phyloP scores from a whole-genome alignment of 495 filamentous ascomycete genomes.

The Endocarpon pusillum region DNA sequence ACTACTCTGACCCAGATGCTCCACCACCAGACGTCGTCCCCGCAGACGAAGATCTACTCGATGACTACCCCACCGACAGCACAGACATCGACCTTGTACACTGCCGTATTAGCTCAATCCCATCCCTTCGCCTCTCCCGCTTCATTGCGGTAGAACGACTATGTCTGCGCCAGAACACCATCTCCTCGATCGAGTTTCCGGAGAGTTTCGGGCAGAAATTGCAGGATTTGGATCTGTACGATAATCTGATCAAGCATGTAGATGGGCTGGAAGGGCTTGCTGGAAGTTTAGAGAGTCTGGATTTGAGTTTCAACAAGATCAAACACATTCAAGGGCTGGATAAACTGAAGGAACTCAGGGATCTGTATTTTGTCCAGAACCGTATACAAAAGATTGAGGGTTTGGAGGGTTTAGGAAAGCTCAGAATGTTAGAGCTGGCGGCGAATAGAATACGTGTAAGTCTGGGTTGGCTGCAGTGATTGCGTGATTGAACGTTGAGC shows the following conservation, averaged over 20 bases:
- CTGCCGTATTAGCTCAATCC: conserved; percentile 62
- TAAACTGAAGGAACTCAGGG: conserved; percentile 61
- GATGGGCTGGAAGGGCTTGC: conserved; percentile 62
- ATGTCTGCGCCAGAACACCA: conserved; percentile 87
- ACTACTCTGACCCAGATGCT: conserved; percentile 73
- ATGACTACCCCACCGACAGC: conserved; percentile 43
- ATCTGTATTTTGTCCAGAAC: conserved; percentile 91
- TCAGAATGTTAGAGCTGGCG: conserved; percentile 75
- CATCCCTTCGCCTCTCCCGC: conserved; percentile 60
- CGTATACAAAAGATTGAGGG: conserved; percentile 78
- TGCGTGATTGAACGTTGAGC: neutral
- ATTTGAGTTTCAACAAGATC: conserved; percentile 97
- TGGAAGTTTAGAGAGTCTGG: conserved; percentile 60
- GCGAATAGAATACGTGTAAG: conserved; percentile 71
- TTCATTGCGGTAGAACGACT: conserved; percentile 51
- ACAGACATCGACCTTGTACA: conserved; percentile 87
- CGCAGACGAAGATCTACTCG: conserved; percentile 65
- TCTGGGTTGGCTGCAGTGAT: neutral
- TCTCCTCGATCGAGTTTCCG: conserved; percentile 62
- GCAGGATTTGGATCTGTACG: conserved; percentile 84
- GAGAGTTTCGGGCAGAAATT: conserved; percentile 43
- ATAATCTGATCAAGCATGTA: conserved; percentile 86
- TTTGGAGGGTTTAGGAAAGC: conserved; percentile 51
- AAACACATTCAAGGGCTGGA: conserved; percentile 88
- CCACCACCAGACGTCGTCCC: conserved; percentile 56